phyloP scores from a whole-genome alignment of 352 stramenopile genomes.

The Pythium aphanidermatum region DNA sequence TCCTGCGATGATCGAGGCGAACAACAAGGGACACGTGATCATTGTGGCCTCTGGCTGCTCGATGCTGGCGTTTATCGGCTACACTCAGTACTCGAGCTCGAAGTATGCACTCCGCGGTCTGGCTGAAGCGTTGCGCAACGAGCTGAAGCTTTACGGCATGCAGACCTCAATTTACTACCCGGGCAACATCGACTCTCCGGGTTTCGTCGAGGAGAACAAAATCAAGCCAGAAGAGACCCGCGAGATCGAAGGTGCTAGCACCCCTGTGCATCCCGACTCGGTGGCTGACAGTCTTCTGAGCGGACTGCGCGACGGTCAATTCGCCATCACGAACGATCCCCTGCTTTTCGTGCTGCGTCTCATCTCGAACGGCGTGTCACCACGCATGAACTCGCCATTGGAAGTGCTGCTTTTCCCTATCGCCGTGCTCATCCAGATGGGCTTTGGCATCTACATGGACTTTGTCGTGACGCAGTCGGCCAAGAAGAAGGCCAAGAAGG shows the following conservation, averaged over 20 bases:
- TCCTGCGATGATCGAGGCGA: constrained; percentile 59
- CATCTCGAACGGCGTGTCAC: constrained; percentile 67
- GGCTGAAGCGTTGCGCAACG: constrained; percentile 70
- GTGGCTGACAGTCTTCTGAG: constrained; percentile 66
- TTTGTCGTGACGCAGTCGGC: constrained; percentile 51
- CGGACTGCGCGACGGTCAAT: constrained; percentile 59
- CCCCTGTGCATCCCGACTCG: constrained; percentile 40
- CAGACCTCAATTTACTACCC: constrained; percentile 74
- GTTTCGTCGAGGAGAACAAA: constrained; percentile 67
- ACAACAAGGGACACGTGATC: constrained; percentile 58
- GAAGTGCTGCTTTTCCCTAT: constrained; percentile 65
- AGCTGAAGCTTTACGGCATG: constrained; percentile 70
- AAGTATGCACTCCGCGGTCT: constrained; percentile 83
- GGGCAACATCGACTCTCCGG: constrained; percentile 78
- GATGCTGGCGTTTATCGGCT: constrained; percentile 79
- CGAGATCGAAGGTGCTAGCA: constrained; percentile 62
- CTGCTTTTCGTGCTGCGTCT: constrained; percentile 68
- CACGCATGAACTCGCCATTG: constrained; percentile 64
- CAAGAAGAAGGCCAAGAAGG: constrained; percentile 55
- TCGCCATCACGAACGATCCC: constrained; percentile 76
- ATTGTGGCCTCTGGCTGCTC: constrained; percentile 64
- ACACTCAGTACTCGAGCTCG: constrained; percentile 67
- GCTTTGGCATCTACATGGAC: constrained; percentile 80
- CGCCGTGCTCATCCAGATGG: constrained; percentile 57
- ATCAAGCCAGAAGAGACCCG: constrained; percentile 69